phyloP scores from a whole-genome alignment of 441 rosid genomes.

The Viola pubescens region DNA sequence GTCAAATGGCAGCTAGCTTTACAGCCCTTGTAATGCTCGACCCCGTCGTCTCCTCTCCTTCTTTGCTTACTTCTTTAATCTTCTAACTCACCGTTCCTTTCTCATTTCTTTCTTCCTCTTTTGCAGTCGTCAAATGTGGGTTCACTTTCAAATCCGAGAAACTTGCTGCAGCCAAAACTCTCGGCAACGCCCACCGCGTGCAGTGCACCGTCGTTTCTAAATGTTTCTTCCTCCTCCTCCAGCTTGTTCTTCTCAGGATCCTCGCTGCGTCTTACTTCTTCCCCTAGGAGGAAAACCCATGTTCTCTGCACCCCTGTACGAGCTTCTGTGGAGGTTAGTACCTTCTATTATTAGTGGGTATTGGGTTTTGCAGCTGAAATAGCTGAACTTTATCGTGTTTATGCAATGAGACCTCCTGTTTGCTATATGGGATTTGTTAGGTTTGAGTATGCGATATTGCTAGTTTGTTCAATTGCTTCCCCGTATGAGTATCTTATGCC shows the following conservation, averaged over 20 bases:
- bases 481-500: not conserved
- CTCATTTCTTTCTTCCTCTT: not conserved
- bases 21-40: conserved; percentile 37
- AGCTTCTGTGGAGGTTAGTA: conserved; percentile 68
- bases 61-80: too few relatives aligned
- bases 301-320: conserved; percentile 38
- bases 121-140: conserved; percentile 43
- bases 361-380: not conserved
- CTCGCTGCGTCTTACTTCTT: conserved; percentile 27
- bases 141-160: conserved; percentile 34
- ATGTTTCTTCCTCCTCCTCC: conserved; percentile 32
- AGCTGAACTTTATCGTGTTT: too few relatives aligned
- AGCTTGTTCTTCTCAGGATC: conserved; percentile 29
- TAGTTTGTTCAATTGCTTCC: not conserved
- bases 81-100: not conserved
- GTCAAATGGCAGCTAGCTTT: conserved; percentile 50
- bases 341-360: not conserved
- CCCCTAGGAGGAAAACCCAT: conserved; percentile 24
- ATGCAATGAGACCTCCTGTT: not conserved
- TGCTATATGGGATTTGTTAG: not conserved
- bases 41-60: not conserved
- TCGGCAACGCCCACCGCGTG: conserved; percentile 18
- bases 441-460: not conserved
- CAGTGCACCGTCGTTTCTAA: conserved; percentile 23
- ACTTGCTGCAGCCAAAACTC: conserved; percentile 25